A percentile compares a stretch with the other conserved stretches of the same genome.
Conservation (phyloP, 75 land plant species). For the Picea sitchensis region DNA sequence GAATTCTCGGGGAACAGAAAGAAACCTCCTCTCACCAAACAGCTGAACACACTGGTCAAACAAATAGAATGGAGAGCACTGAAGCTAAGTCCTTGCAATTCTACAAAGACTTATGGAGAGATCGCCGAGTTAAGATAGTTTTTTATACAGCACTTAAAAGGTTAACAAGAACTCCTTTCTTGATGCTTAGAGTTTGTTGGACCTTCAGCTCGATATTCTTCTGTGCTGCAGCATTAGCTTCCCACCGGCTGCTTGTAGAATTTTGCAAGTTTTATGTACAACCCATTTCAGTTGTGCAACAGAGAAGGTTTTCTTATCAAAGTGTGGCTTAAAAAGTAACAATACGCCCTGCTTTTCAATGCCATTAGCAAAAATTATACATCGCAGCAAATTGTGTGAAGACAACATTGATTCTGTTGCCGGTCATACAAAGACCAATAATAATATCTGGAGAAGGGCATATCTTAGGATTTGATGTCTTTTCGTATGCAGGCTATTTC, state of each 20-base stretch:
- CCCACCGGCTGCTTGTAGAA: conserved; percentile 30
- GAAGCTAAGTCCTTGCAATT: not conserved
- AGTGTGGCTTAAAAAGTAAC: not conserved
- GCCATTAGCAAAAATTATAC: not conserved
- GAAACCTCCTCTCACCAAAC: not conserved
- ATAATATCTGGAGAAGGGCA: not conserved
- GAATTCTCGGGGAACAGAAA: conserved; percentile 6
- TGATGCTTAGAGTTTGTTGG: conserved; percentile 48
- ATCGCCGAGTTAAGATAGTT: conserved; percentile 51
- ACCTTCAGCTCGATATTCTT: conserved; percentile 24
- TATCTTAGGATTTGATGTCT: not conserved
- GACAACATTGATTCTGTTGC: too few species aligned
- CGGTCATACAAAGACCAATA: not conserved
- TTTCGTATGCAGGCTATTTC: not conserved
- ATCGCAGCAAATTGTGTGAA: too few species aligned
- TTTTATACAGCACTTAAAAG: conserved; percentile 29
- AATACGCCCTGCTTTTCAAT: not conserved
- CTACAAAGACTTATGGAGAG: conserved; percentile 24
- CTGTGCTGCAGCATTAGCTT: conserved; percentile 40
- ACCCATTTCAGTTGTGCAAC: conserved; percentile 2
- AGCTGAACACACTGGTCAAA: not conserved
- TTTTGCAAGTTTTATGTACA: not conserved
- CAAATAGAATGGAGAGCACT: not conserved
- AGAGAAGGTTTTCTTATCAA: not conserved
- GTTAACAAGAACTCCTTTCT: conserved; percentile 24